Evolutionary conservation across 1,139 yeast species (phyloP).

Genomic region (Scheffersomyces illinoinensis): DNA sequence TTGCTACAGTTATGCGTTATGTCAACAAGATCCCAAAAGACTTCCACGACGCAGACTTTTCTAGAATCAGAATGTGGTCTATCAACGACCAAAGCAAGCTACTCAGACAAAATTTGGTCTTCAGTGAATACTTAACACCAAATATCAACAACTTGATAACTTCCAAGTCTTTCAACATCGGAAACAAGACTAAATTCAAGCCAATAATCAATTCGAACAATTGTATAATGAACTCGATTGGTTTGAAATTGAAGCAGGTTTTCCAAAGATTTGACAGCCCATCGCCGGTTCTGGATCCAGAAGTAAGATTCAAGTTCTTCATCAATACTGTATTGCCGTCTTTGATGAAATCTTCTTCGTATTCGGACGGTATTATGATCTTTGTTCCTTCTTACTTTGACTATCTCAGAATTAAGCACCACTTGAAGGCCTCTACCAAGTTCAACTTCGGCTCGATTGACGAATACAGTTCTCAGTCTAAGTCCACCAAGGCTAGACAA

Average conservation of each 20-base stretch:
- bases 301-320: slow-evolving; percentile 77
- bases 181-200: slow-evolving; percentile 65
- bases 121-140: slow-evolving; percentile 77
- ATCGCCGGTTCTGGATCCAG: slow-evolving; percentile 68
- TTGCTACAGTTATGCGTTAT: slow-evolving; percentile 67
- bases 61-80: slow-evolving; percentile 90
- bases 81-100: slow-evolving; percentile 78
- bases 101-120: slow-evolving; percentile 76
- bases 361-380: slow-evolving; percentile 73
- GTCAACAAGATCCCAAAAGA: slow-evolving; percentile 74
- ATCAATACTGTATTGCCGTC: slow-evolving; percentile 73
- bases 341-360: slow-evolving; percentile 54
- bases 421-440: slow-evolving; percentile 65
- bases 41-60: slow-evolving; percentile 85
- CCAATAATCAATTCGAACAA: slow-evolving; percentile 33
- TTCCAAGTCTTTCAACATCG: slow-evolving; percentile 58
- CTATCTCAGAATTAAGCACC: slow-evolving; percentile 73
- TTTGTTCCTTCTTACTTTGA: slow-evolving; percentile 89
- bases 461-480: slow-evolving; percentile 77
- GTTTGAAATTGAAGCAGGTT: slow-evolving; percentile 66
- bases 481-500: slow-evolving; percentile 70
- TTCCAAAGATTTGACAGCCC: slow-evolving; percentile 67
- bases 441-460: slow-evolving; percentile 67
- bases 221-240: slow-evolving; percentile 52
- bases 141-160: slow-evolving; percentile 68